These are phyloP conservation scores for Crithidia bombi DNA, from an alignment of 208 protist species.

Conservation along the genomic window DNA sequence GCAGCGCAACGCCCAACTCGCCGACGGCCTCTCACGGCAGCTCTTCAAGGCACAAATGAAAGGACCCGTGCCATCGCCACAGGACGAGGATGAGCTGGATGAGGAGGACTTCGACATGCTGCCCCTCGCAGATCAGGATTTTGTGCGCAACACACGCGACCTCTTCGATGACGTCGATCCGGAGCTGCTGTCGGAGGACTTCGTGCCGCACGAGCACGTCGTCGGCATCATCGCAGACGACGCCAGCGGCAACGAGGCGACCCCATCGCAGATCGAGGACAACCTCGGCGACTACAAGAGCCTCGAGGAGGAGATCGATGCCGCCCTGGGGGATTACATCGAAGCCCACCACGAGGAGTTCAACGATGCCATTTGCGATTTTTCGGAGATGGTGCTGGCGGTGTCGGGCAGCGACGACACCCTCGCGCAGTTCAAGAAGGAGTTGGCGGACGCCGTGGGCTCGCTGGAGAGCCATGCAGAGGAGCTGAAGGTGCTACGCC, in stretches of 20 bases:
- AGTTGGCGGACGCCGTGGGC: constrained; percentile 51
- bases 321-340: constrained; percentile 73
- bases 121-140: constrained; percentile 51
- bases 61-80: background rate
- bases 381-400: constrained; percentile 86
- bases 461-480: constrained; percentile 74
- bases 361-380: constrained; percentile 76
- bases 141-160: constrained; percentile 63
- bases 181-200: constrained; percentile 58
- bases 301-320: constrained; percentile 68
- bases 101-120: constrained; percentile 51
- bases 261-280: constrained; percentile 67
- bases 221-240: constrained; percentile 72
- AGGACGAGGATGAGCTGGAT: constrained; percentile 43
- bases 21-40: constrained; percentile 41
- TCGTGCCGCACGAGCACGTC: constrained; percentile 84
- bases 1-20: constrained; percentile 24
- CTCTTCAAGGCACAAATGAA: constrained; percentile 49
- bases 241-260: constrained; percentile 57
- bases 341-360: constrained; percentile 83
- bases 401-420: constrained; percentile 83
- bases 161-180: constrained; percentile 79
- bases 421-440: constrained; percentile 70
- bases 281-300: constrained; percentile 64
- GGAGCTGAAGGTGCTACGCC: constrained; percentile 74